phyloP scores from a whole-genome alignment of 83 land plant species.

The Diphasiastrum complanatum region DNA sequence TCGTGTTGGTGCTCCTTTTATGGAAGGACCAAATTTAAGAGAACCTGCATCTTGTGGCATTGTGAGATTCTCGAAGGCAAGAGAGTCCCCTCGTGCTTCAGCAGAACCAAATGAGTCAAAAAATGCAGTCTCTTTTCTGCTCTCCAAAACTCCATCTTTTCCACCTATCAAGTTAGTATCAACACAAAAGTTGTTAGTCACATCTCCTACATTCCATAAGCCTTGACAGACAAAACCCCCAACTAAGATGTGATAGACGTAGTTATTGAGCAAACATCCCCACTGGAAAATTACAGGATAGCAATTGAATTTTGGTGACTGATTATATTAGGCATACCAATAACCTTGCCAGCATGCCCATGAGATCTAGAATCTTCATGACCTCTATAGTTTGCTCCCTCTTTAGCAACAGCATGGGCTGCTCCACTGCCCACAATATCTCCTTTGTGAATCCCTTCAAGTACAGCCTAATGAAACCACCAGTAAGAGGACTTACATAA shows the following conservation, averaged over 20 bases:
- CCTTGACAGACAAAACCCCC: too few species aligned
- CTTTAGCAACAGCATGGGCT: conserved; percentile 53
- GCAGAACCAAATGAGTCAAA: conserved; percentile 23
- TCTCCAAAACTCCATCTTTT: conserved; percentile 21
- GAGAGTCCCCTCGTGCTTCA: conserved; percentile 19
- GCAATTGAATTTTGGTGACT: neutral
- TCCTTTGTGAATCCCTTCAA: conserved; percentile 83
- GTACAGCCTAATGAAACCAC: conserved; percentile 47
- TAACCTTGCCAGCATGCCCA: conserved; percentile 44
- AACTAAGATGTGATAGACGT: too few species aligned
- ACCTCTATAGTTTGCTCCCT: conserved; percentile 40
- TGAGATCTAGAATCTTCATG: conserved; percentile 39
- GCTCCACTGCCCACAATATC: conserved; percentile 83
- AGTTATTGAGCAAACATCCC: too few species aligned
- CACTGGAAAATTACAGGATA: too few species aligned
- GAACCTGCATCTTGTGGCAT: conserved; percentile 26
- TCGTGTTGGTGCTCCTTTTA: neutral
- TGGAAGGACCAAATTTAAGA: conserved; percentile 14
- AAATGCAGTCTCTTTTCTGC: conserved; percentile 20
- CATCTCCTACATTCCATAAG: too few species aligned
- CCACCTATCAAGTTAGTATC: conserved; percentile 21
- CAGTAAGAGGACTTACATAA: conserved; percentile 2
- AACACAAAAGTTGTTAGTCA: neutral
- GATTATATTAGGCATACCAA: neutral
- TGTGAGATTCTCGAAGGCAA: conserved; percentile 19